A percentile compares a stretch with the other conserved stretches of the same genome.
Conservation (phyloP, 176 grass and related monocot species). For the Oryza glumipatula region DNA sequence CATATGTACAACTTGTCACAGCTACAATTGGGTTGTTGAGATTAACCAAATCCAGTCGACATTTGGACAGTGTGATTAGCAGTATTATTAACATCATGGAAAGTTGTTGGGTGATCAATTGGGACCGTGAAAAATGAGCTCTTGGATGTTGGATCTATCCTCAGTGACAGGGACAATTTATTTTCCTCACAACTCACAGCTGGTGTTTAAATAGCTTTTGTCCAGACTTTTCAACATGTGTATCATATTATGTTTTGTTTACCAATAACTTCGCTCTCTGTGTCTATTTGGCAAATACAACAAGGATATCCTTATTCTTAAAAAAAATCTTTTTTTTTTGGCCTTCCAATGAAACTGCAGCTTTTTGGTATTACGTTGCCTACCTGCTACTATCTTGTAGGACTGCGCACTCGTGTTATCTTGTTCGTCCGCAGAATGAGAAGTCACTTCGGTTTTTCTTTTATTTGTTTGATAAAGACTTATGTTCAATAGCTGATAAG, state of each 20-base stretch:
- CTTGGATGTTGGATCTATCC: neutral
- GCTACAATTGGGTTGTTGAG: neutral
- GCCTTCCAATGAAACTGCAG: neutral
- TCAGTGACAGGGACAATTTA: neutral
- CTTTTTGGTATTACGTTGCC: neutral
- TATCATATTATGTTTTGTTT: neutral
- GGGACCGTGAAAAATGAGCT: neutral
- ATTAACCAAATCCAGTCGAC: neutral
- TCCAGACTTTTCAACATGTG: neutral
- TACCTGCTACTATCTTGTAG: neutral
- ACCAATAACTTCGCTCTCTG: neutral
- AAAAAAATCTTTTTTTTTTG: neutral
- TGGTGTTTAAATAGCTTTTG: neutral
- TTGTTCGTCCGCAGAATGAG: neutral
- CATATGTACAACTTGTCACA: conserved; percentile 1
- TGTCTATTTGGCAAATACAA: neutral
- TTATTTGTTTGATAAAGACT: neutral
- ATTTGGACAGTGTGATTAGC: neutral
- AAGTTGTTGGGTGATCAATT: neutral
- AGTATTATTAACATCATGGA: neutral
- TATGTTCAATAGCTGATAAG: too few relatives aligned
- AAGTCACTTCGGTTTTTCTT: neutral
- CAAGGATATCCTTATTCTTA: neutral
- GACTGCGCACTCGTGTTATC: neutral
- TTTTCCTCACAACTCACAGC: neutral